Evolutionary conservation across 83 land plant genomes (phyloP).

Genomic region (Picea abies): DNA sequence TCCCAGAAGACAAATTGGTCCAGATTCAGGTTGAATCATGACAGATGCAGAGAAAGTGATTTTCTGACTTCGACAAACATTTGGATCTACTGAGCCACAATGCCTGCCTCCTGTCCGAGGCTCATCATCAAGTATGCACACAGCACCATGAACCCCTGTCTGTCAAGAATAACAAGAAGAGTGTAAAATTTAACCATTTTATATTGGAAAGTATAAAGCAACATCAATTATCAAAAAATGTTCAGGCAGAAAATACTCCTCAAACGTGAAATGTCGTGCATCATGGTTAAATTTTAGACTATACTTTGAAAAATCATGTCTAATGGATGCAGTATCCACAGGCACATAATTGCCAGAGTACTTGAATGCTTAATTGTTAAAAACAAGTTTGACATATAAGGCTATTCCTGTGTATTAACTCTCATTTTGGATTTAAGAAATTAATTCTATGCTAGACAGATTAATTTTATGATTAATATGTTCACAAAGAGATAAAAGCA

Average conservation of each 20-base stretch:
- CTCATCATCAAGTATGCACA: slow-evolving; percentile 96
- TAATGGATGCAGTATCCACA: background rate
- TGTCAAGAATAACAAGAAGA: slow-evolving; percentile 25
- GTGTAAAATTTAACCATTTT: background rate
- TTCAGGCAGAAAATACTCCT: background rate
- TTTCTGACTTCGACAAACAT: slow-evolving; percentile 73
- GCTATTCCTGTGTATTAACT: background rate
- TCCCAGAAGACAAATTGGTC: slow-evolving; percentile 95
- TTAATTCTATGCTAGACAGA: background rate
- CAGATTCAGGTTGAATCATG: slow-evolving; percentile 96
- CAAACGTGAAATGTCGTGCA: background rate
- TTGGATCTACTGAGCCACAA: slow-evolving; percentile 84
- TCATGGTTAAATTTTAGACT: background rate
- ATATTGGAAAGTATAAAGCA: background rate
- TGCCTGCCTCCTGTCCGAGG: slow-evolving; percentile 77
- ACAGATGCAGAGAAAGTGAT: slow-evolving; percentile 88
- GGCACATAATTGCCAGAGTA: too few species aligned
- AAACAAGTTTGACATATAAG: background rate
- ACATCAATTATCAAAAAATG: background rate
- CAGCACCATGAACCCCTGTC: slow-evolving; percentile 93
- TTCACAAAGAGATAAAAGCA: background rate
- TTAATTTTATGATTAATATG: too few species aligned
- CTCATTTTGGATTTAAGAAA: background rate
- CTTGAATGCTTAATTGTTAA: background rate
- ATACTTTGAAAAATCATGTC: background rate